phyloP scores from a whole-genome alignment of 2,329 filamentous ascomycete genomes.

The Diaporthe nobilis region DNA sequence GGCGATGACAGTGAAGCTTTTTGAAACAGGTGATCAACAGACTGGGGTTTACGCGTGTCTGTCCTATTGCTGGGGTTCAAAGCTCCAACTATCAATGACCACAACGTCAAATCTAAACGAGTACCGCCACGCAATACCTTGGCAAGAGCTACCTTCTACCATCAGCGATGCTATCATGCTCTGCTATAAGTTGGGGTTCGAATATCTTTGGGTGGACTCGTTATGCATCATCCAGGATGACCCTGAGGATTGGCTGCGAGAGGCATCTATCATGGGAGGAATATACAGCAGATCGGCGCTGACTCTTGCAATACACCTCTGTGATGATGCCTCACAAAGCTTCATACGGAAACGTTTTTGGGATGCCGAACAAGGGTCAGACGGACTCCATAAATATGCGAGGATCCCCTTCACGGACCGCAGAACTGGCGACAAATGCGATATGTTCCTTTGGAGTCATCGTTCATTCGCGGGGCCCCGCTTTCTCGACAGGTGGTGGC shows the following conservation, averaged over 20 bases:
- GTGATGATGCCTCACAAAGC: neutral
- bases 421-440: neutral
- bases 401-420: neutral
- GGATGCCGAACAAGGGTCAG: neutral
- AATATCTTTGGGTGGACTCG: conserved; percentile 28
- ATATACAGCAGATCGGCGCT: conserved; percentile 12
- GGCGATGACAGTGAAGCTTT: neutral
- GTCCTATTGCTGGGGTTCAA: conserved; percentile 31
- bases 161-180: conserved; percentile 11
- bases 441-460: neutral
- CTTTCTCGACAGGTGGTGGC: neutral
- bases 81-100: neutral
- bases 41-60: neutral
- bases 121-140: neutral
- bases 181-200: neutral
- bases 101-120: neutral
- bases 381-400: neutral
- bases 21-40: neutral
- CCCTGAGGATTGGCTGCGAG: conserved; percentile 21
- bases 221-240: conserved; percentile 33
- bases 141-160: conserved; percentile 2
- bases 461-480: neutral
- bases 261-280: conserved; percentile 26
- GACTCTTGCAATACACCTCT: conserved; percentile 15
- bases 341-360: neutral